A percentile compares a stretch with the other conserved stretches of the same genome.
Conservation (phyloP, 2,329 filamentous ascomycete genomes). For the Akanthomyces dipterigenus region DNA sequence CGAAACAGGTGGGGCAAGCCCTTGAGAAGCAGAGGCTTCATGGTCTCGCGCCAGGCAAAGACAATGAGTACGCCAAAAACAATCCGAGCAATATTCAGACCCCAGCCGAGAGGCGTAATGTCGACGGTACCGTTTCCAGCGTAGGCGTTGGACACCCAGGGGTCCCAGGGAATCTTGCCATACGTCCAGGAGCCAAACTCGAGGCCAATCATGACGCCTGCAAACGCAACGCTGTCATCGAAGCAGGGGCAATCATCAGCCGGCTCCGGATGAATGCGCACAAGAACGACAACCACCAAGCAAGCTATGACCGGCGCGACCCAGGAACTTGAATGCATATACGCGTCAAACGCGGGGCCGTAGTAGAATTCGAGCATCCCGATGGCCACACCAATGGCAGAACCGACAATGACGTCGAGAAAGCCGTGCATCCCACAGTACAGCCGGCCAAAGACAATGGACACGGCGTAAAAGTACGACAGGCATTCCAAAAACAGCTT, state of each 20-base stretch:
- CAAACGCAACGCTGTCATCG: conserved; percentile 90
- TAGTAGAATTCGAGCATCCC: conserved; percentile 54
- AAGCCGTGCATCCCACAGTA: conserved; percentile 99
- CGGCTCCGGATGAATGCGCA: conserved; percentile 89
- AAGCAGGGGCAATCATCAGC: conserved; percentile 97
- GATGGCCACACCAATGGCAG: conserved; percentile 63
- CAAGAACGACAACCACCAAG: conserved; percentile 63
- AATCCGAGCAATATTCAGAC: conserved; percentile 59
- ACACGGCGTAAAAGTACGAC: conserved; percentile 78
- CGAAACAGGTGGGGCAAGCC: conserved; percentile 81
- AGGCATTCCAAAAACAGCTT: conserved; percentile 58
- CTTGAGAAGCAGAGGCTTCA: conserved; percentile 76
- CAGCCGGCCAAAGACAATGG: conserved; percentile 82
- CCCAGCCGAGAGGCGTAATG: conserved; percentile 58
- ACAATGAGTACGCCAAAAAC: conserved; percentile 75
- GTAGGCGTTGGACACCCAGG: conserved; percentile 37
- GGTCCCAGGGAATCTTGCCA: conserved; percentile 43
- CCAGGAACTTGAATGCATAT: conserved; percentile 59
- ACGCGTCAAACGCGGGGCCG: conserved; percentile 59
- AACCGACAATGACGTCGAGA: conserved; percentile 79
- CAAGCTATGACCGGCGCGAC: conserved; percentile 57
- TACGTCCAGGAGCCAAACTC: conserved; percentile 83
- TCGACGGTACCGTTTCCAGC: conserved; percentile 52
- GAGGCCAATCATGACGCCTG: conserved; percentile 79
- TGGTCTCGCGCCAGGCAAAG: conserved; percentile 82